Evolutionary conservation across 2,329 filamentous ascomycete species (phyloP).

Genomic region (Fusarium phyllophilum): DNA sequence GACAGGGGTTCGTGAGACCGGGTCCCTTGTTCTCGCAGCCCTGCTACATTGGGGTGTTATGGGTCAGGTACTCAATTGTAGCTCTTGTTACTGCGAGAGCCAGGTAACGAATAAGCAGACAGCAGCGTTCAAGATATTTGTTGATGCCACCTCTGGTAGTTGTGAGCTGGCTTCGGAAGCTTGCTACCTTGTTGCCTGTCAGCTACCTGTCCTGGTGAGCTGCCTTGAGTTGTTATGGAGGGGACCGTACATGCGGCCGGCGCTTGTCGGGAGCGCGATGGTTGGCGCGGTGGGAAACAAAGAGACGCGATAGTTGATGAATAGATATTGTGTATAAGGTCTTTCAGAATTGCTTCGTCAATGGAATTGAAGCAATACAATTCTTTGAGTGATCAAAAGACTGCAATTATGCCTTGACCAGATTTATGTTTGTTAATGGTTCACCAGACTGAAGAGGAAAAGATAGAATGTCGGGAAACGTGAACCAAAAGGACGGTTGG

Average conservation of each 20-base stretch:
- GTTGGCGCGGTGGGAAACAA: conserved; percentile 37
- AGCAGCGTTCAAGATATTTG: conserved; percentile 27
- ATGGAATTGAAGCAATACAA: neutral
- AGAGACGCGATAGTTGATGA: conserved; percentile 31
- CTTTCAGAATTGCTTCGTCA: neutral
- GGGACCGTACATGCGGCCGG: conserved; percentile 40
- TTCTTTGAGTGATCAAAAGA: neutral
- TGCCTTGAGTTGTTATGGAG: conserved; percentile 24
- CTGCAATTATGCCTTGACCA: neutral
- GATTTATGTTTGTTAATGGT: neutral
- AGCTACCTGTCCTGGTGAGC: conserved; percentile 7
- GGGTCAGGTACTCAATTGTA: conserved; percentile 29
- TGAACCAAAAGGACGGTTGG: conserved; percentile 15
- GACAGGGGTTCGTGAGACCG: conserved; percentile 40
- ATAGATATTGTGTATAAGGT: neutral
- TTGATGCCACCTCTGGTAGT: conserved; percentile 30
- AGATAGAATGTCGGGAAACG: conserved; percentile 1
- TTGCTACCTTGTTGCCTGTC: conserved; percentile 9
- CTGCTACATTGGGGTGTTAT: conserved; percentile 36
- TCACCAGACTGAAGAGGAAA: conserved; percentile 1
- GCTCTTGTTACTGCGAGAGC: conserved; percentile 22
- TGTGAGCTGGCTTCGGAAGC: conserved; percentile 29
- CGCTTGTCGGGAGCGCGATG: conserved; percentile 43
- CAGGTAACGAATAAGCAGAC: conserved; percentile 21
- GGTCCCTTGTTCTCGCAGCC: conserved; percentile 36